Evolutionary conservation across 2,329 filamentous ascomycete genomes (phyloP).

Genomic region (Mollisiaceae sp.): DNA sequence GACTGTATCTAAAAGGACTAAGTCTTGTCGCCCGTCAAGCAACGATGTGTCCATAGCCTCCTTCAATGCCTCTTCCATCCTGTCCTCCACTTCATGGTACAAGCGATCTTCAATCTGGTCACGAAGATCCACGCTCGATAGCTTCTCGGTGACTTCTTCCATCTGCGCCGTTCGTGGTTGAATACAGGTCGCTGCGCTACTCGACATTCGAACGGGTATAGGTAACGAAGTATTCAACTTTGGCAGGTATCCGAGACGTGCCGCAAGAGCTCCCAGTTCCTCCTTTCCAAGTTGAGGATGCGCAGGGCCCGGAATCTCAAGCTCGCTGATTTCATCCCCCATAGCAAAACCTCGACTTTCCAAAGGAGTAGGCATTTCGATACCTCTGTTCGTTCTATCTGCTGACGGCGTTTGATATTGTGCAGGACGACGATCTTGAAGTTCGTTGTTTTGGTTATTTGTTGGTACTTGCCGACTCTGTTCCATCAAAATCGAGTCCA

Average conservation of each 20-base stretch:
- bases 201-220: not conserved
- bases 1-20: too few species aligned
- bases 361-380: not conserved
- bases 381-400: not conserved
- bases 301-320: not conserved
- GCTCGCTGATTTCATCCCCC: not conserved
- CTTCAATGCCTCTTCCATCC: not conserved
- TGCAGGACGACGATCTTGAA: not conserved
- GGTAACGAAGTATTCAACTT: not conserved
- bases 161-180: not conserved
- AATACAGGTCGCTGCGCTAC: not conserved
- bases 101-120: not conserved
- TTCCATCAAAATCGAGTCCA: constrained; percentile 5
- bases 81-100: not conserved
- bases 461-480: not conserved
- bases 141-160: not conserved
- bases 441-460: not conserved
- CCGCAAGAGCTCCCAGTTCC: not conserved
- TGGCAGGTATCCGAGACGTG: not conserved
- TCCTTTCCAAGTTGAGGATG: not conserved
- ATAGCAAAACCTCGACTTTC: not conserved
- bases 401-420: not conserved
- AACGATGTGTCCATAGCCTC: not conserved
- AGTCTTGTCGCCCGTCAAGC: not conserved
- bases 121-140: not conserved